Percentiles rank a stretch among this genome's conserved stretches.
Evolutionary conservation across 208 protist genomes (phyloP).

Genomic region (Acanthamoeba royreba): DNA sequence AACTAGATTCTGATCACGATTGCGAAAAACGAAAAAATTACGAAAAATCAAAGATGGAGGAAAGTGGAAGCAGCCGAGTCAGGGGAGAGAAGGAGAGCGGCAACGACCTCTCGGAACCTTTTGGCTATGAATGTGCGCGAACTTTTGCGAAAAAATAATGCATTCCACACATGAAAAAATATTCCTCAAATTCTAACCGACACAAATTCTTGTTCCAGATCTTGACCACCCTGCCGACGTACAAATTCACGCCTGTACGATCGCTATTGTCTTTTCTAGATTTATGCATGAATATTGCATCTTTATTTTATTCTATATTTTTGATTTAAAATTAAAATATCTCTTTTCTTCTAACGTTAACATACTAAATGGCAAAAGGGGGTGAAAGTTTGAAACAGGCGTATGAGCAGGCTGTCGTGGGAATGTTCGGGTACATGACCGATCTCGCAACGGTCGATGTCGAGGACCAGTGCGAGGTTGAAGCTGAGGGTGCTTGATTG

Average conservation of each 20-base stretch:
- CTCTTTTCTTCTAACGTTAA: not conserved
- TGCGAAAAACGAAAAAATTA: not conserved
- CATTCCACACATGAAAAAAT: not conserved
- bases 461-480: not conserved
- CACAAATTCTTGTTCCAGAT: not conserved
- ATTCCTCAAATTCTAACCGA: not conserved
- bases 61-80: not conserved
- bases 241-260: slow-evolving; percentile 37
- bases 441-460: slow-evolving; percentile 31
- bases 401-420: slow-evolving; percentile 10
- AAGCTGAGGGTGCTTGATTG: not conserved
- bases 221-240: slow-evolving; percentile 49
- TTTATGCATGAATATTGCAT: not conserved
- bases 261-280: not conserved
- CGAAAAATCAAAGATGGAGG: not conserved
- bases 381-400: slow-evolving; percentile 4
- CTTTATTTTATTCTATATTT: not conserved
- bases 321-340: not conserved
- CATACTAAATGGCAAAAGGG: not conserved
- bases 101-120: not conserved
- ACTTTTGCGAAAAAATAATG: too few species aligned
- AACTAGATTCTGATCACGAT: not conserved
- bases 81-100: slow-evolving; percentile 20
- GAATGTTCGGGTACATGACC: slow-evolving; percentile 51
- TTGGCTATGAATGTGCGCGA: slow-evolving; percentile 35